Conservation (phyloP, 106 monocot species). For the Xerophyta viscosa region DNA sequence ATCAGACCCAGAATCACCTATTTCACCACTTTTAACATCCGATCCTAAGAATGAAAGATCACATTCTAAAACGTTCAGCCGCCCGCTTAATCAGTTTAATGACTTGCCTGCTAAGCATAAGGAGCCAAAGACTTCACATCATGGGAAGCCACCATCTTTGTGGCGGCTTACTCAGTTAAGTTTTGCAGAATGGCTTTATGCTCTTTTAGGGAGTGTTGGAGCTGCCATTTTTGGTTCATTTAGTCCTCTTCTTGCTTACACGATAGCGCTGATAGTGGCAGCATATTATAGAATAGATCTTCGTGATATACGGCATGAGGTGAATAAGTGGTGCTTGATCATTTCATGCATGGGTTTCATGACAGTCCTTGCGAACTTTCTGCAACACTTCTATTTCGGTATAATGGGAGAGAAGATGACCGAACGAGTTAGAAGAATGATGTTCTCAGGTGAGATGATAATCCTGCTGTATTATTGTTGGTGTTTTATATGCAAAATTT, state of each 20-base stretch:
- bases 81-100: conserved; percentile 49
- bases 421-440: conserved; percentile 93
- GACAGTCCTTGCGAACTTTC: conserved; percentile 91
- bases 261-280: conserved; percentile 68
- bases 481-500: neutral
- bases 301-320: conserved; percentile 53
- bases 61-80: conserved; percentile 90
- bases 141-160: conserved; percentile 69
- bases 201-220: conserved; percentile 84
- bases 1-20: conserved; percentile 91
- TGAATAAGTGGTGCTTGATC: conserved; percentile 91
- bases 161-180: conserved; percentile 91
- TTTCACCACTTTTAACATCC: conserved; percentile 90
- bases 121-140: conserved; percentile 19
- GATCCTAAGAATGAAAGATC: conserved; percentile 96
- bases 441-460: conserved; percentile 87
- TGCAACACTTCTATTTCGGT: conserved; percentile 99
- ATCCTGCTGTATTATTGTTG: neutral
- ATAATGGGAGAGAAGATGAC: conserved; percentile 99
- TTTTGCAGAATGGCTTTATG: conserved; percentile 96
- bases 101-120: conserved; percentile 34
- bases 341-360: conserved; percentile 92
- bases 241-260: conserved; percentile 94
- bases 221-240: conserved; percentile 99
- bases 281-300: conserved; percentile 70